Percentiles rank a stretch among this genome's conserved stretches.
Conservation (phyloP, 2,329 filamentous ascomycete species). For the Aspergillus felis region DNA sequence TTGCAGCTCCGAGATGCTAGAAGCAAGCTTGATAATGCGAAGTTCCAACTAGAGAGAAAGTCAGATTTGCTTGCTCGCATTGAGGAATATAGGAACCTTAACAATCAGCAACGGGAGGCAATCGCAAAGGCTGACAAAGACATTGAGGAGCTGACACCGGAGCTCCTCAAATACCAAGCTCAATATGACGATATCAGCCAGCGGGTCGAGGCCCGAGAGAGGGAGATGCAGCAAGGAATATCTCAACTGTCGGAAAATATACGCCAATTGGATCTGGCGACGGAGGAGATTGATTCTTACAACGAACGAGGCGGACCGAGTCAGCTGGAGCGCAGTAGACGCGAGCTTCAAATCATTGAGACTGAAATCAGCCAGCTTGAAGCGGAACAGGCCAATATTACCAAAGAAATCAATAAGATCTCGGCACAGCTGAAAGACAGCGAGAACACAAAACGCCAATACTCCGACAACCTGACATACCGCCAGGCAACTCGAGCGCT, state of each 20-base stretch:
- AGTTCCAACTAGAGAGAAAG: constrained; percentile 78
- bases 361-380: constrained; percentile 63
- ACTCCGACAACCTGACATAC: constrained; percentile 83
- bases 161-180: constrained; percentile 70
- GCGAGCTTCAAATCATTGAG: constrained; percentile 66
- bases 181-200: constrained; percentile 73
- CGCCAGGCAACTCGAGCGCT: constrained; percentile 70
- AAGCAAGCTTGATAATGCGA: constrained; percentile 66
- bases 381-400: constrained; percentile 63
- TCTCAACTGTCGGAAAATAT: constrained; percentile 69
- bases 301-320: constrained; percentile 68
- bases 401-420: constrained; percentile 69
- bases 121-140: constrained; percentile 69
- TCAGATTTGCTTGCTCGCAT: constrained; percentile 66
- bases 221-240: constrained; percentile 66
- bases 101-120: constrained; percentile 62
- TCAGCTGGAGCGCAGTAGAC: constrained; percentile 65
- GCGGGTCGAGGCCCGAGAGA: constrained; percentile 68
- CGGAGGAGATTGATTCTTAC: constrained; percentile 76
- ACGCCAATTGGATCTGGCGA: constrained; percentile 70
- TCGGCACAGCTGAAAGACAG: constrained; percentile 74
- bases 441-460: constrained; percentile 78
- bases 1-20: constrained; percentile 71
- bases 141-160: constrained; percentile 68
- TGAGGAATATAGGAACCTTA: constrained; percentile 66